Conservation (phyloP, 257 asterid genomes). For the Solanum acaule region DNA sequence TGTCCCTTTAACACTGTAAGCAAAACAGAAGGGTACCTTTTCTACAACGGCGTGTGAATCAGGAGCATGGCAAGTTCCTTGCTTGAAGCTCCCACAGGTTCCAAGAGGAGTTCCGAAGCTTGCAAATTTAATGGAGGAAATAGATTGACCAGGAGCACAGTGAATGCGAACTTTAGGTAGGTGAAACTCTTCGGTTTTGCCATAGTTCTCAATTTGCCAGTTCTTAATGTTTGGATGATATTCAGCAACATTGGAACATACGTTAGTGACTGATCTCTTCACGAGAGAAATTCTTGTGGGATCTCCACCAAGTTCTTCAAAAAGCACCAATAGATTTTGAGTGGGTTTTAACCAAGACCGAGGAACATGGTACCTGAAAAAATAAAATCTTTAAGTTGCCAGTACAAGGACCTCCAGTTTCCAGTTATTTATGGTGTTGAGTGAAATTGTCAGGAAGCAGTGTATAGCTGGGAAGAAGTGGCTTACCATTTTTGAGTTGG, state of each 20-base stretch:
- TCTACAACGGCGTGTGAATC: conserved; percentile 43
- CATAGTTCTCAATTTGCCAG: conserved; percentile 78
- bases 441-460: not conserved
- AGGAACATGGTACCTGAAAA: conserved; percentile 85
- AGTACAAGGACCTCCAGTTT: not conserved
- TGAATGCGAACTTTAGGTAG: conserved; percentile 66
- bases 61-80: conserved; percentile 88
- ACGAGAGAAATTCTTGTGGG: conserved; percentile 62
- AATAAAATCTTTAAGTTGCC: not conserved
- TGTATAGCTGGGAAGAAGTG: not conserved
- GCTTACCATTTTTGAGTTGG: conserved; percentile 85
- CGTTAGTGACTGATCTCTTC: conserved; percentile 61
- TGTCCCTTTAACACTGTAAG: not conserved
- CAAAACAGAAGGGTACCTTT: conserved; percentile 37
- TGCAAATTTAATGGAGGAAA: conserved; percentile 82
- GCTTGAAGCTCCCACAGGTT: conserved; percentile 79
- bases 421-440: not conserved
- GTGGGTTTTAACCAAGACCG: conserved; percentile 80
- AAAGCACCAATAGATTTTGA: conserved; percentile 65
- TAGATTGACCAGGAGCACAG: conserved; percentile 56
- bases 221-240: conserved; percentile 76
- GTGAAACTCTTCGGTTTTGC: conserved; percentile 43
- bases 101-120: conserved; percentile 96
- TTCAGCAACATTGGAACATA: conserved; percentile 81
- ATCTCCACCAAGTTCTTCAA: conserved; percentile 93